These are phyloP conservation scores for Sporisorium graminicola DNA, from an alignment of 1,284 basidiomycete species.

Conservation along the genomic window DNA sequence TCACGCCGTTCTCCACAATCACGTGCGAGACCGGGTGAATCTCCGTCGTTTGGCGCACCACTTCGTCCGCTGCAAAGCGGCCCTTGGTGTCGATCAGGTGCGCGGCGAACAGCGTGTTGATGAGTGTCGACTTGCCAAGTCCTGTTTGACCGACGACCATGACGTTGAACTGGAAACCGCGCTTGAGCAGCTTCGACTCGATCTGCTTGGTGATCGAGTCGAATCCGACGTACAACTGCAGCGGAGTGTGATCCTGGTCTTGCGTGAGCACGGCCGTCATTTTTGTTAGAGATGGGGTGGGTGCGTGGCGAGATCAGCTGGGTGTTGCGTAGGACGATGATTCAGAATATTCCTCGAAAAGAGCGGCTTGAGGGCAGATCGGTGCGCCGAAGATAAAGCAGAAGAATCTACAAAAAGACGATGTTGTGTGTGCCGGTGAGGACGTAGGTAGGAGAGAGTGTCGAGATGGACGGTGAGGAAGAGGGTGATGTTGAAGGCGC, in stretches of 20 bases:
- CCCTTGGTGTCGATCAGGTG: constrained; percentile 98
- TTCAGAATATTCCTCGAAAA: too few relatives aligned
- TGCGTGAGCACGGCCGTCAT: constrained; percentile 42
- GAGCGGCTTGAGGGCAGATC: too few relatives aligned
- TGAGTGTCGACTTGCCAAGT: constrained; percentile 96
- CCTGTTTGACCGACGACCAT: constrained; percentile 86
- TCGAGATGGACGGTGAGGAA: neutral
- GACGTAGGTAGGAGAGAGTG: neutral
- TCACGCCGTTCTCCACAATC: constrained; percentile 95
- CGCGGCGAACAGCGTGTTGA: constrained; percentile 98
- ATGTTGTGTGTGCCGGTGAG: constrained; percentile 8
- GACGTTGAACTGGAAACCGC: constrained; percentile 96
- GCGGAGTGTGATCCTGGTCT: constrained; percentile 56
- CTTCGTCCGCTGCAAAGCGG: constrained; percentile 85
- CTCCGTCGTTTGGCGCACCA: constrained; percentile 92
- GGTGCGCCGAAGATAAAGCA: neutral
- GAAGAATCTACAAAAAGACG: neutral
- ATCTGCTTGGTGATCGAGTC: constrained; percentile 90
- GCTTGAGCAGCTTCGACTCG: constrained; percentile 98
- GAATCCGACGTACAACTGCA: constrained; percentile 70
- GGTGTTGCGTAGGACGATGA: too few relatives aligned
- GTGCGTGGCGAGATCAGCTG: too few relatives aligned
- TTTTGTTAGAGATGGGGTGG: too few relatives aligned
- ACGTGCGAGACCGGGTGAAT: constrained; percentile 96
- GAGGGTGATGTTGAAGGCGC: too few relatives aligned